Evolutionary conservation across 495 filamentous ascomycete species (phyloP).

Genomic region (Hyphodiscus hymeniophilus): DNA sequence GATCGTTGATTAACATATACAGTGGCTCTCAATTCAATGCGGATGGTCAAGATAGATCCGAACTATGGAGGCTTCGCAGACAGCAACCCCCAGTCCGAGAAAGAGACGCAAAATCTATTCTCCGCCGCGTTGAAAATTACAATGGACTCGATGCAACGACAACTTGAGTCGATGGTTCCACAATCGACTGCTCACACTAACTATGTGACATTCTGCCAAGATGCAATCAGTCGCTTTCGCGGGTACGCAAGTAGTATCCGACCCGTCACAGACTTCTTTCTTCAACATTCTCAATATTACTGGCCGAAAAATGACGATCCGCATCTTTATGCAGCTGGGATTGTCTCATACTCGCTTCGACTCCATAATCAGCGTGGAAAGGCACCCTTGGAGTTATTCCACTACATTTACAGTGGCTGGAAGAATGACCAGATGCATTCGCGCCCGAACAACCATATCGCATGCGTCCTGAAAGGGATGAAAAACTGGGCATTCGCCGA

Average conservation of each 20-base stretch:
- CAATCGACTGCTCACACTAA: slow-evolving; percentile 26
- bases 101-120: slow-evolving; percentile 17
- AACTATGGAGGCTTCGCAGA: too few relatives aligned
- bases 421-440: slow-evolving; percentile 37
- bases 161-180: slow-evolving; percentile 28
- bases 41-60: background rate
- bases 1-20: background rate
- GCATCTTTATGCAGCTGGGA: slow-evolving; percentile 37
- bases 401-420: slow-evolving; percentile 42
- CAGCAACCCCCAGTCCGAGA: slow-evolving; percentile 23
- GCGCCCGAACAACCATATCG: slow-evolving; percentile 28
- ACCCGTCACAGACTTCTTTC: slow-evolving; percentile 37
- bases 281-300: slow-evolving; percentile 37
- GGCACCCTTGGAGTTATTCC: slow-evolving; percentile 37
- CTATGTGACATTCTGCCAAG: slow-evolving; percentile 37
- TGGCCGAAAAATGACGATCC: slow-evolving; percentile 40
- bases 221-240: slow-evolving; percentile 35
- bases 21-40: background rate
- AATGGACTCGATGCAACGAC: slow-evolving; percentile 42
- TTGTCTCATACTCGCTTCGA: slow-evolving; percentile 39
- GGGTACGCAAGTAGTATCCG: slow-evolving; percentile 37
- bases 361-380: slow-evolving; percentile 33
- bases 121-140: slow-evolving; percentile 27
- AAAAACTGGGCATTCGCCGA: slow-evolving; percentile 27
- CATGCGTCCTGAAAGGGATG: slow-evolving; percentile 35